Evolutionary conservation across 2,329 filamentous ascomycete species (phyloP).

Genomic region (Fusarium setosum): DNA sequence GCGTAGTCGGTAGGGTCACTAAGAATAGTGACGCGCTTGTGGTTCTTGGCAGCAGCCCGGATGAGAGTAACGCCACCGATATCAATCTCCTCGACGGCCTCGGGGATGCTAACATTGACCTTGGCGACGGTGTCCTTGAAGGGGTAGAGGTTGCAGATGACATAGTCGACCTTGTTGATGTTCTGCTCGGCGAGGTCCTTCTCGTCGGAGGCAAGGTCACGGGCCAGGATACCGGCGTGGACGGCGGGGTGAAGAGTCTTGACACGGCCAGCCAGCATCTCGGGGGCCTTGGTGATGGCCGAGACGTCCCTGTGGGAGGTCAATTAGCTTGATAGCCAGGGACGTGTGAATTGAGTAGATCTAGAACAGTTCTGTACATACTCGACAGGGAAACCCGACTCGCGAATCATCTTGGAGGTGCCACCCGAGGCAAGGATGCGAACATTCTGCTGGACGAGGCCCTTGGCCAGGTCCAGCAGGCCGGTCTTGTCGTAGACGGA

Average conservation of each 20-base stretch:
- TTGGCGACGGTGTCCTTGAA: constrained; percentile 99
- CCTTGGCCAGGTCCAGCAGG: constrained; percentile 90
- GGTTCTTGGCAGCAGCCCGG: constrained; percentile 97
- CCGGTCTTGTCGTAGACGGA: constrained; percentile 99
- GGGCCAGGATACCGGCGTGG: constrained; percentile 90
- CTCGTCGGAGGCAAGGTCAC: constrained; percentile 93
- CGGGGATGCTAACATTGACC: constrained; percentile 94
- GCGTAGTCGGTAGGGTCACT: constrained; percentile 95
- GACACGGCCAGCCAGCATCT: constrained; percentile 87
- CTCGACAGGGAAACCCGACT: constrained; percentile 96
- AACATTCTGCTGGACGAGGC: constrained; percentile 88
- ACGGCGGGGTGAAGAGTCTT: constrained; percentile 98
- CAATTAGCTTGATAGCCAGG: constrained; percentile 14
- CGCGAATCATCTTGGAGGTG: constrained; percentile 95
- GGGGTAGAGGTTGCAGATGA: constrained; percentile 98
- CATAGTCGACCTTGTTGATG: constrained; percentile 94
- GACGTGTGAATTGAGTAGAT: not conserved
- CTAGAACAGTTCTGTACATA: constrained; percentile 57
- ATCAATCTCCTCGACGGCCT: constrained; percentile 98
- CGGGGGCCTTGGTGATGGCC: constrained; percentile 94
- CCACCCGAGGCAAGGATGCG: constrained; percentile 94
- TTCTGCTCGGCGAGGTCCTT: constrained; percentile 96
- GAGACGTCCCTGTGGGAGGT: constrained; percentile 81
- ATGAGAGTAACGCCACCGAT: constrained; percentile 98
- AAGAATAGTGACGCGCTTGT: constrained; percentile 93